Evolutionary conservation across 495 filamentous ascomycete species (phyloP), one percentile per base, ranked within the genome.

Genomic region (Schizothecium vesticola): DNA sequence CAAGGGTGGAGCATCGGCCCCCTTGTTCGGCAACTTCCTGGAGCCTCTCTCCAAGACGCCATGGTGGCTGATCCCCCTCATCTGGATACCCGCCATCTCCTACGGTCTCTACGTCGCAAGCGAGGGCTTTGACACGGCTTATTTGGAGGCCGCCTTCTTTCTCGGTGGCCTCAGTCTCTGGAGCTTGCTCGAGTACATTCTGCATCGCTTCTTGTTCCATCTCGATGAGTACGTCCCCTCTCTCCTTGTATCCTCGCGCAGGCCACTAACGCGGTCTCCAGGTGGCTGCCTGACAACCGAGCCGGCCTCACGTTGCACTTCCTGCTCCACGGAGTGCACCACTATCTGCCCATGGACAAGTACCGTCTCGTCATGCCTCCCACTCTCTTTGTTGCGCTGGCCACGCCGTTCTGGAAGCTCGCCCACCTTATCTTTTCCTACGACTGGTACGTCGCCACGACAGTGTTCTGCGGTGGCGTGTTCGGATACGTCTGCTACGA

Each of bases 331-430:
- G 96, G 96, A 57, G 91, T 99, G 71, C 96, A 99, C 74, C 96
- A 99, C 79, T 99, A 97, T 74, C 85, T 99, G 57, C 96, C 96
- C 11, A 98, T 99, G 96, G 96, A 99, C 83, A 93, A 90, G 67
- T 91, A 96, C 67, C 88, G 96, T 56, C 89, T 99, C 22, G 96
- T 99, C 68, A 98, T 99, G 96, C 96, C 96, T 0, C 96, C 96
- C 0, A 86, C 92, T 1, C 82, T 99, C 19, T 98, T 99, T 74
- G 22, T 95, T 25, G 85, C 87, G 12, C 89, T 99, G 56, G 95
- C 96, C 10, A 81, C 84, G 0, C 95, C 95, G 0, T 98, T 97
- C 83, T 98, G 91, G 90, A 93, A 94, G 79, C 81, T 99, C 31
- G 93, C 94, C 1, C 94, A 97, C 65, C 73, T 86, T 3, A 76